A percentile compares a stretch with the other conserved stretches of the same genome.
These are phyloP conservation scores for Trichosporon asahii DNA, from an alignment of 1,284 basidiomycete species.

Conservation along the genomic window DNA sequence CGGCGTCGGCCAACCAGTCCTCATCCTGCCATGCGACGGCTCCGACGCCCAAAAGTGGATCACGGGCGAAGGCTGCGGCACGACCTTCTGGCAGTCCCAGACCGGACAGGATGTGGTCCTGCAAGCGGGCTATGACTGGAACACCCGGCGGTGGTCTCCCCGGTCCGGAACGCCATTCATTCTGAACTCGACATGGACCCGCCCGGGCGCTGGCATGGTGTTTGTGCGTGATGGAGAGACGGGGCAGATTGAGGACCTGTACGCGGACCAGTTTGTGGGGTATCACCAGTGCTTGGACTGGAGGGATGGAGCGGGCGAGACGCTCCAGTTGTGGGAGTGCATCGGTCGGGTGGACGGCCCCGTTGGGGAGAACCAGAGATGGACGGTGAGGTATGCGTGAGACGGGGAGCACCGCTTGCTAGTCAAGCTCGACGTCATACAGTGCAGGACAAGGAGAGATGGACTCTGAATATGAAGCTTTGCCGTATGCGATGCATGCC, in stretches of 20 bases:
- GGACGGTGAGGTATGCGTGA: constrained; percentile 17
- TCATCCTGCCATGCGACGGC: neutral
- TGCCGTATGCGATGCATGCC: too few relatives aligned
- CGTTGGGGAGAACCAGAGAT: constrained; percentile 43
- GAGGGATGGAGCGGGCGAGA: constrained; percentile 31
- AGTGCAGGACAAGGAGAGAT: too few relatives aligned
- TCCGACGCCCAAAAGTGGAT: neutral
- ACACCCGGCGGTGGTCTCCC: too few relatives aligned
- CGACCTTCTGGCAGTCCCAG: neutral
- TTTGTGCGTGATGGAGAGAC: neutral
- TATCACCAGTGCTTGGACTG: constrained; percentile 40
- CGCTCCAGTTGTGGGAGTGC: constrained; percentile 43
- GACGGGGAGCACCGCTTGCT: too few relatives aligned
- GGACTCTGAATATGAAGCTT: too few relatives aligned
- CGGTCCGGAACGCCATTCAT: too few relatives aligned
- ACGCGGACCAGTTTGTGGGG: constrained; percentile 26
- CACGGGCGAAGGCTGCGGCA: neutral
- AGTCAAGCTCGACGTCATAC: too few relatives aligned
- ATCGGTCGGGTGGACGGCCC: neutral
- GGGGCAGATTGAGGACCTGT: neutral
- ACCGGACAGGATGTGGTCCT: neutral
- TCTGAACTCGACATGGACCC: too few relatives aligned
- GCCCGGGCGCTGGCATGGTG: neutral
- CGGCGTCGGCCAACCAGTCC: neutral
- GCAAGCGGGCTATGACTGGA: neutral